Evolutionary conservation across 139 green algal genomes (phyloP).

Genomic region (Chlorella sp.): DNA sequence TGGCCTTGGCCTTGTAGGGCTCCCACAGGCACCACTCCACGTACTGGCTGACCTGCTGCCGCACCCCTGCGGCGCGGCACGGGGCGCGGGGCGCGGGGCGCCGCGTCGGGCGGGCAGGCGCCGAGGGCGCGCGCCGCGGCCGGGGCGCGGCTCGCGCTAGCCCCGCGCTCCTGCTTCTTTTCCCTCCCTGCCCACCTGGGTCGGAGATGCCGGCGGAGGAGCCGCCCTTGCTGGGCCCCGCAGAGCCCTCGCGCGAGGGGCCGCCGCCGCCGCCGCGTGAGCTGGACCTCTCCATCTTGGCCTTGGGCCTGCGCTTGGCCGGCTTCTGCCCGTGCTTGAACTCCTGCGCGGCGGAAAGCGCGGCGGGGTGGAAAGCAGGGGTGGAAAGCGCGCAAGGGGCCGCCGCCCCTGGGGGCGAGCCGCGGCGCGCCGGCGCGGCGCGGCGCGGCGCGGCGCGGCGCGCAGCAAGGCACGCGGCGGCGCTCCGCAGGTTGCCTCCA

Average conservation of each 20-base stretch:
- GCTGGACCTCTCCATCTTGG: constrained; percentile 20
- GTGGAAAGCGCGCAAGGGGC: too few relatives aligned
- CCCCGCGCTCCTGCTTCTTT: not conserved
- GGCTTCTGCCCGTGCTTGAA: constrained; percentile 9
- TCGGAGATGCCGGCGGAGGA: not conserved
- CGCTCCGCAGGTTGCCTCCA: too few relatives aligned
- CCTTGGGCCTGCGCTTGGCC: constrained; percentile 9
- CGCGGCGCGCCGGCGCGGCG: not conserved
- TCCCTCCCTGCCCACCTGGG: not conserved
- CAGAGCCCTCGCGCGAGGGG: not conserved
- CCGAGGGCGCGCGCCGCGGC: not conserved
- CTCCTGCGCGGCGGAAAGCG: not conserved
- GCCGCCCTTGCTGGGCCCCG: not conserved
- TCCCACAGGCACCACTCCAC: constrained; percentile 34
- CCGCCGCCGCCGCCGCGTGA: not conserved
- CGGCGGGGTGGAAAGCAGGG: not conserved
- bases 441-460: not conserved
- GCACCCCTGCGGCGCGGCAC: not conserved
- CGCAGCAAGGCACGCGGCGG: too few relatives aligned
- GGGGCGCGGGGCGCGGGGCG: not conserved
- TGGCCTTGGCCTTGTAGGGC: constrained; percentile 30
- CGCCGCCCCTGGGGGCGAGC: not conserved
- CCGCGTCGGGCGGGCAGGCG: not conserved
- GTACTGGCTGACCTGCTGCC: not conserved
- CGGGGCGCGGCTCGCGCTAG: not conserved